A percentile compares a stretch with the other conserved stretches of the same genome.
phyloP scores from a whole-genome alignment of 1,139 yeast genomes.

The Blastobotrys malaysiensis region DNA sequence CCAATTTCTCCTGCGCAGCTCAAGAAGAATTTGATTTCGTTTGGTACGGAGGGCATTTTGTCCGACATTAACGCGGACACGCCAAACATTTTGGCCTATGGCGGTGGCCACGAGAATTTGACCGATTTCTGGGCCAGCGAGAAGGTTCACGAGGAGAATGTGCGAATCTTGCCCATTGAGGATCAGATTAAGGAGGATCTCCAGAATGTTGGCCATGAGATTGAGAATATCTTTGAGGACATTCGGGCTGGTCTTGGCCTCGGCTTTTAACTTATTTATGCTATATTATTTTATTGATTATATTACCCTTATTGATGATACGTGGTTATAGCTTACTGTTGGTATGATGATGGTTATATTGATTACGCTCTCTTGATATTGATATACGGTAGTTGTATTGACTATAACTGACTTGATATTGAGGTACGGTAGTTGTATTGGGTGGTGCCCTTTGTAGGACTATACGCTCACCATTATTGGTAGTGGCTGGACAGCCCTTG shows the following conservation, averaged over 20 bases:
- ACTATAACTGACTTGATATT: no score
- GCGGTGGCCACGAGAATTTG: slow-evolving; percentile 87
- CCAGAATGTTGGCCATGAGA: slow-evolving; percentile 20
- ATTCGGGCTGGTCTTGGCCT: slow-evolving; percentile 22
- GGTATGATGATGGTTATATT: no score
- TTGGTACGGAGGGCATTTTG: slow-evolving; percentile 66
- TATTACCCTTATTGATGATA: no score
- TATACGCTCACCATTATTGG: no score
- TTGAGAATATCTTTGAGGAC: slow-evolving; percentile 21
- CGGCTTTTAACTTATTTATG: slow-evolving; percentile 13
- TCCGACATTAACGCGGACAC: slow-evolving; percentile 74
- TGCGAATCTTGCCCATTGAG: slow-evolving; percentile 24
- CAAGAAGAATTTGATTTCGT: slow-evolving; percentile 80
- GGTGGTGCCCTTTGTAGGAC: no score
- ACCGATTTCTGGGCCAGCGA: slow-evolving; percentile 57
- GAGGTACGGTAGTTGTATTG: no score
- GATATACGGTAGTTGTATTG: no score
- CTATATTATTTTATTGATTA: slow-evolving; percentile 1
- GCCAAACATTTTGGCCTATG: slow-evolving; percentile 83
- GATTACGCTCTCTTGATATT: no score
- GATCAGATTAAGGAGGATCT: slow-evolving; percentile 21
- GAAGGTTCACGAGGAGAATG: slow-evolving; percentile 15
- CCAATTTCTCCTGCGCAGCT: slow-evolving; percentile 74
- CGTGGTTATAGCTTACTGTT: no score
- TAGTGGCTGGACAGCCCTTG: no score